A percentile compares a stretch with the other conserved stretches of the same genome.
Conservation (phyloP, 164 flowering plant species). For the Santalum album region DNA sequence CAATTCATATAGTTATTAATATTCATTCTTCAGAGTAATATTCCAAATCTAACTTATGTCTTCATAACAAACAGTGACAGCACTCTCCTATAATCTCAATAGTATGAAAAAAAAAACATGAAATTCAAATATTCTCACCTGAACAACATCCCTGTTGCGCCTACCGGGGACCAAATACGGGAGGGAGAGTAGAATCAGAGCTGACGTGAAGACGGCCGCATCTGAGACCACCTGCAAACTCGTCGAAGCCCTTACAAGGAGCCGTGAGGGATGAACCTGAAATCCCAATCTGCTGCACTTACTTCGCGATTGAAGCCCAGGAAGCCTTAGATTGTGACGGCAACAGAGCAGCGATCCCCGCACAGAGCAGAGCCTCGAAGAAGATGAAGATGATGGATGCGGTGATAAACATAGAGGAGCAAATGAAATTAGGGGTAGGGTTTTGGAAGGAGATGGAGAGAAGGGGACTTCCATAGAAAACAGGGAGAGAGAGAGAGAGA, state of each 20-base stretch:
- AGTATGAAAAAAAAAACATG: background rate
- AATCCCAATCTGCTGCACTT: constrained; percentile 18
- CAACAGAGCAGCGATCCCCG: constrained; percentile 31
- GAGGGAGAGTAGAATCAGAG: constrained; percentile 25
- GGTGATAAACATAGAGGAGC: constrained; percentile 9
- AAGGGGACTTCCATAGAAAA: constrained; percentile 37
- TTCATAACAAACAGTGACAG: too few species aligned
- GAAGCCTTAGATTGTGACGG: constrained; percentile 23
- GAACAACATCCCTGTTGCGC: constrained; percentile 11
- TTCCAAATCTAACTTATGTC: too few species aligned
- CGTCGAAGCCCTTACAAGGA: constrained; percentile 34
- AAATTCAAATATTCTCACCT: constrained; percentile 11
- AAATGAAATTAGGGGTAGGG: constrained; percentile 19
- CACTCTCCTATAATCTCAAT: background rate
- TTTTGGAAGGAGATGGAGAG: constrained; percentile 26
- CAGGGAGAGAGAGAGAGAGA: constrained; percentile 6
- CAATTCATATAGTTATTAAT: too few species aligned
- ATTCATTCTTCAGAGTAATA: too few species aligned
- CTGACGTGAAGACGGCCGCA: constrained; percentile 40
- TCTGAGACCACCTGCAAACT: constrained; percentile 24
- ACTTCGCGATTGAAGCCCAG: constrained; percentile 18
- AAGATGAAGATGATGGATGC: constrained; percentile 9
- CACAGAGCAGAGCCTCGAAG: constrained; percentile 10
- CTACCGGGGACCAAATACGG: constrained; percentile 14
- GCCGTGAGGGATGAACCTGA: constrained; percentile 15